Evolutionary conservation across 208 protist species (phyloP), one percentile per base, ranked within the genome.

Genomic region (Jaenimonas drosophilae): DNA sequence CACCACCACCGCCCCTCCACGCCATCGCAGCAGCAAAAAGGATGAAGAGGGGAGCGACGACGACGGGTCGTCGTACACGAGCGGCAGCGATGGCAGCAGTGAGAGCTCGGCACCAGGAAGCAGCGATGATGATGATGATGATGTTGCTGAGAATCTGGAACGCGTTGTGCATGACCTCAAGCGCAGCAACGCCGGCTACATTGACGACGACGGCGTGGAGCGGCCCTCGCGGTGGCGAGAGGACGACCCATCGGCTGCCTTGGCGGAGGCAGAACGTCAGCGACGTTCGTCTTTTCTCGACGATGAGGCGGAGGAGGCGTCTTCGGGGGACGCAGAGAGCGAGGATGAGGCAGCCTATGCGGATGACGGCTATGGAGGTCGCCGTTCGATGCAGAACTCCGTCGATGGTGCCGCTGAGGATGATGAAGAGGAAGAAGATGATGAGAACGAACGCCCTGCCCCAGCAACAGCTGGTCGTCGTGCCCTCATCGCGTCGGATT

Each of bases 261-360:
- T 85, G 7, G 56, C 53, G 19, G 44, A 49, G 14, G 66, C 62
- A 1, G 55, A 72, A 49, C 43, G 64, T 9, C 57, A 73, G 54
- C 54, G 50, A 4, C 36, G 51, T 7, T 85, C 76, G 6, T 64
- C 64, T 5, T 91, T 76, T 46, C 72, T 91, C 23, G 77, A 91
- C 43, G 82, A 91, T 29, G 82, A 91, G 54, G 82, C 82, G 1
- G 73, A 84, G 51, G 76, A 90, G 53, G 63, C 37, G 6, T 76
- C 70, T 5, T 60, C 67, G 0, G 58, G 43, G 21, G 52, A 43
- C 19, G 37, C 48, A n/a, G 38, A 51, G 30, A 56, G 54, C 28
- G 70, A 78, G 42, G 52, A 68, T n/a, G 54, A 21, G 4, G 47
- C 42, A n/a, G 63, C 34, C 1, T 39, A 46, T 24, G 21, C 49